phyloP scores from a whole-genome alignment of 345 rosid genomes.

The Citropsis articulata region DNA sequence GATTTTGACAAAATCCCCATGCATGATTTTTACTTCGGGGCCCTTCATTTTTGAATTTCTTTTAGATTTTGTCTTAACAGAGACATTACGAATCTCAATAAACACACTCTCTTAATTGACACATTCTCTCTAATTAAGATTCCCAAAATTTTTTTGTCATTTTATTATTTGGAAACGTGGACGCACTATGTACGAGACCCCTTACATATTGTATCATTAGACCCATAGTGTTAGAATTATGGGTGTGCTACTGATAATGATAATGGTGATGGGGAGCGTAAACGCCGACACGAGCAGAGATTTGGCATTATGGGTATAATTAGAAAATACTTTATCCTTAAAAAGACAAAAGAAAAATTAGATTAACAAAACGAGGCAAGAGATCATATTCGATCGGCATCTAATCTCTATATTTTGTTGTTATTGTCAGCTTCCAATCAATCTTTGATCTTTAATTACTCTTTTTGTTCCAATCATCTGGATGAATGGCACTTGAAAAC shows the following conservation, averaged over 20 bases:
- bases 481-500: neutral
- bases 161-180: neutral
- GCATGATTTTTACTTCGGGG: neutral
- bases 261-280: neutral
- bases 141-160: neutral
- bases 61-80: neutral
- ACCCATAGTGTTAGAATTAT: too few species aligned
- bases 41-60: neutral
- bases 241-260: neutral
- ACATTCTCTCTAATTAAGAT: neutral
- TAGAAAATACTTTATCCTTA: neutral
- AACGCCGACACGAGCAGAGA: neutral
- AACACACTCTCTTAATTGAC: neutral
- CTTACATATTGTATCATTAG: too few species aligned
- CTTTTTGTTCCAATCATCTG: neutral
- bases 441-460: neutral
- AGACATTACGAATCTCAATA: neutral
- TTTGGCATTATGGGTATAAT: neutral
- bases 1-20: constrained; percentile 30
- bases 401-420: neutral
- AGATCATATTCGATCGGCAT: neutral
- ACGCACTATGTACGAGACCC: too few species aligned
- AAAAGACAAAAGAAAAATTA: neutral
- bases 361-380: neutral
- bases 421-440: neutral